A percentile compares a stretch with the other conserved stretches of the same genome.
Evolutionary conservation across 345 rosid genomes (phyloP).

Genomic region (Balakata baccata): DNA sequence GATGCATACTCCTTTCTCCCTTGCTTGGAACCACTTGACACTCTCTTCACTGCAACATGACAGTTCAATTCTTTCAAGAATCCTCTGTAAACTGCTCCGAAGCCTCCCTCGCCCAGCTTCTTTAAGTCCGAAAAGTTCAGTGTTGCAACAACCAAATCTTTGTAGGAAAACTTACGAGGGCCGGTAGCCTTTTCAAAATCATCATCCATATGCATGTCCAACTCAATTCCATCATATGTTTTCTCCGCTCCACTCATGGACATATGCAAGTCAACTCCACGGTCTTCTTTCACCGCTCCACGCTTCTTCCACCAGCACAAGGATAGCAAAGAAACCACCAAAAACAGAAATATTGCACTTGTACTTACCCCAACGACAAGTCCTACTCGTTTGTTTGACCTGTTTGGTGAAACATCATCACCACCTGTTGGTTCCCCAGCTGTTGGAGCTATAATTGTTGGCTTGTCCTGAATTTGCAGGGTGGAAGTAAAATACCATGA

Average conservation of each 20-base stretch:
- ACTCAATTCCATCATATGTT: not conserved
- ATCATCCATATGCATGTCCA: not conserved
- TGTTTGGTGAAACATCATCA: too few species aligned
- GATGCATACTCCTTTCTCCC: not conserved
- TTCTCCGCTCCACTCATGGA: too few species aligned
- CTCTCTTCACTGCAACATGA: not conserved
- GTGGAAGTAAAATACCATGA: too few species aligned
- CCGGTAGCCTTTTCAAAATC: not conserved
- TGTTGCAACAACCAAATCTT: not conserved
- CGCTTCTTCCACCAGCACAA: too few species aligned
- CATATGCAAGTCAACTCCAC: not conserved
- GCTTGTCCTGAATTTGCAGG: too few species aligned
- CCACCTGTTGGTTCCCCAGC: too few species aligned
- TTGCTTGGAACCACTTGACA: not conserved
- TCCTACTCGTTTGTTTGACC: too few species aligned
- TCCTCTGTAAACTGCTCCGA: conserved; percentile 4
- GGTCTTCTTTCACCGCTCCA: too few species aligned
- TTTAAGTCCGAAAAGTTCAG: not conserved
- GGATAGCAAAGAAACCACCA: too few species aligned
- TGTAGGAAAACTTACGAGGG: not conserved
- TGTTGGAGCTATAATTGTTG: too few species aligned
- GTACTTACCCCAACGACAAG: too few species aligned
- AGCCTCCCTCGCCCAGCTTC: not conserved
- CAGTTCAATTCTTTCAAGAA: not conserved
- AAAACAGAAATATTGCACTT: too few species aligned